Conservation (phyloP, 768 basidiomycete genomes). For the Clitopilus hobsonii region DNA sequence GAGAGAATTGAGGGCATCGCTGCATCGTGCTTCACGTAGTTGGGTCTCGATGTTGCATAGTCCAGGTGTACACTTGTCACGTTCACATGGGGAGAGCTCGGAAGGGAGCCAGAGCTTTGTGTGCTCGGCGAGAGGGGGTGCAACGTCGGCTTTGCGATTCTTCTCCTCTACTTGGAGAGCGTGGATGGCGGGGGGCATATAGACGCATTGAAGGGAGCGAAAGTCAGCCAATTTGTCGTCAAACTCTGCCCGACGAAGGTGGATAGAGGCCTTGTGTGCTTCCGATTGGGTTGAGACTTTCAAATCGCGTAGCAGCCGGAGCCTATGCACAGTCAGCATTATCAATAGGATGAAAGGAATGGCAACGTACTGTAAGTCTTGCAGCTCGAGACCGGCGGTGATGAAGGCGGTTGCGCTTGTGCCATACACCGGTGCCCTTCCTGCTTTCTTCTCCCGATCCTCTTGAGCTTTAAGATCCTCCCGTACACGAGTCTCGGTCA, state of each 20-base stretch:
- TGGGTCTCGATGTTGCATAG: background rate
- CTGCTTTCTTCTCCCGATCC: background rate
- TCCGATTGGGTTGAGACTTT: background rate
- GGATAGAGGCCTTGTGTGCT: background rate
- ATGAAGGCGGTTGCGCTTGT: background rate
- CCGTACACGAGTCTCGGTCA: background rate
- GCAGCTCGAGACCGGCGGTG: background rate
- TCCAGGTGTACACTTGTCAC: background rate
- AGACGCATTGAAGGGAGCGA: background rate
- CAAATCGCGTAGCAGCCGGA: background rate
- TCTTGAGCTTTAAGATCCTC: background rate
- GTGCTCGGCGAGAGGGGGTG: background rate
- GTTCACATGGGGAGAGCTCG: background rate
- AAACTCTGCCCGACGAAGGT: background rate
- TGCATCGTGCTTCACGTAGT: background rate
- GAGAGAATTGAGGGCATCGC: background rate
- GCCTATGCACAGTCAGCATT: background rate
- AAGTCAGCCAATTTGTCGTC: background rate
- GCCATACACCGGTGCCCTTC: background rate
- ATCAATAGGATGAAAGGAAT: too few species aligned
- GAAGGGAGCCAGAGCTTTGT: constrained; percentile 7
- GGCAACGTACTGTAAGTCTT: background rate
- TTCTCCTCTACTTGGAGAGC: background rate
- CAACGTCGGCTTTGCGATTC: background rate
- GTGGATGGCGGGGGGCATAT: background rate